Conservation (phyloP, 257 asterid genomes). For the Solanum tacnaense region DNA sequence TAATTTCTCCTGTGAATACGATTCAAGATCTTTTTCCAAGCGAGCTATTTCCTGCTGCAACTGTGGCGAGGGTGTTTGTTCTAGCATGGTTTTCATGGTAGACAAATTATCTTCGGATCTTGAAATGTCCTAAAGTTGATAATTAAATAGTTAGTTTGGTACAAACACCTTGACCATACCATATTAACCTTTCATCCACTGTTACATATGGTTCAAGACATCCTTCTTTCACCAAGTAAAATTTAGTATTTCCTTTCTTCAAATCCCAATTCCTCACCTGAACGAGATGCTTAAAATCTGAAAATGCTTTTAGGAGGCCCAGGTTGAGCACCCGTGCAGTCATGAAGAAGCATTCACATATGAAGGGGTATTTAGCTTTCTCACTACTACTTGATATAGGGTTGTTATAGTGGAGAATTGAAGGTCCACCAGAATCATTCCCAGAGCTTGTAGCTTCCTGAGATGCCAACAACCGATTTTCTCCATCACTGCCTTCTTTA, state of each 20-base stretch:
- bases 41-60: constrained; percentile 71
- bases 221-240: background rate
- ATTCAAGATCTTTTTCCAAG: constrained; percentile 77
- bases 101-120: constrained; percentile 72
- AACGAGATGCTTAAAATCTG: constrained; percentile 89
- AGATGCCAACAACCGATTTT: constrained; percentile 51
- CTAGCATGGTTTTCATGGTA: constrained; percentile 70
- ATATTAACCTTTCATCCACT: background rate
- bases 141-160: background rate
- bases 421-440: constrained; percentile 27
- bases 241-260: background rate
- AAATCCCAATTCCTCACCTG: constrained; percentile 41
- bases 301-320: constrained; percentile 88
- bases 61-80: constrained; percentile 67
- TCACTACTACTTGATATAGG: constrained; percentile 29
- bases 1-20: constrained; percentile 64
- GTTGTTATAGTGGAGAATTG: constrained; percentile 21
- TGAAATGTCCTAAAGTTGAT: constrained; percentile 69
- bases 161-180: background rate
- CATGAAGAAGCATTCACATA: constrained; percentile 99
- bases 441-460: constrained; percentile 69
- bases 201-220: background rate
- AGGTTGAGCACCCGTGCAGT: constrained; percentile 89
- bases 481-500: constrained; percentile 31
- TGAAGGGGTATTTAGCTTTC: constrained; percentile 66